Percentiles rank a stretch among this genome's conserved stretches.
Evolutionary conservation across 495 filamentous ascomycete species (phyloP).

Genomic region (Geopyxis carbonaria): DNA sequence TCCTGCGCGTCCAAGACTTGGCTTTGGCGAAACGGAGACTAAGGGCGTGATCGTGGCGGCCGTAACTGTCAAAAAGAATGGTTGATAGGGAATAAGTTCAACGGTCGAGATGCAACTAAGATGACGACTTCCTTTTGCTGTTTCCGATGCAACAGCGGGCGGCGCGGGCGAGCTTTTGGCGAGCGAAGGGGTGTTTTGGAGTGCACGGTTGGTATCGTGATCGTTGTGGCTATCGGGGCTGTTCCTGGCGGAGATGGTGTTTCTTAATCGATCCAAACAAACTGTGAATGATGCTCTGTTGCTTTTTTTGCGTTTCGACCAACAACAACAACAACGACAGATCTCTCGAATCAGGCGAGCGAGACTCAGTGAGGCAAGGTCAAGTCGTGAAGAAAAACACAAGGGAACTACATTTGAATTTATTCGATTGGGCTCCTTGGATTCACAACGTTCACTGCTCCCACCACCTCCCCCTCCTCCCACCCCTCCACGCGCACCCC

Average conservation of each 20-base stretch:
- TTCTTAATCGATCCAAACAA: constrained; percentile 3
- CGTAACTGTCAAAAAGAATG: constrained; percentile 12
- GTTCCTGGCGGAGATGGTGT: not conserved
- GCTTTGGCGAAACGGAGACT: constrained; percentile 9
- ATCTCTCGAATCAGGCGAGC: not conserved
- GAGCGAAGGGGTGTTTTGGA: no score
- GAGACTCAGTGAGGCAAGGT: constrained; percentile 14
- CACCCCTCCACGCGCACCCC: no score
- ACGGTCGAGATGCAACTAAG: no score
- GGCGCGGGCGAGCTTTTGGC: no score
- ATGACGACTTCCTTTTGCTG: no score
- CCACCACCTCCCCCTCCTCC: no score
- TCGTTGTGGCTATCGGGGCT: not conserved
- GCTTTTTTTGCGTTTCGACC: no score
- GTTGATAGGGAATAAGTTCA: constrained; percentile 13
- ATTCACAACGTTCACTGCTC: constrained; percentile 7
- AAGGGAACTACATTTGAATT: constrained; percentile 20
- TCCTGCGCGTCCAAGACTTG: not conserved
- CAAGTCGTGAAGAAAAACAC: constrained; percentile 10
- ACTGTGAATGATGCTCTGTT: no score
- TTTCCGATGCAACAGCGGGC: no score
- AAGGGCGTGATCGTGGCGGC: not conserved
- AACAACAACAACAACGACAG: not conserved
- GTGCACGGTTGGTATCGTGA: no score
- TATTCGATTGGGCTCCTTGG: constrained; percentile 19